Evolutionary conservation across 2,329 filamentous ascomycete species (phyloP).

Genomic region (Fusarium dlaminii): DNA sequence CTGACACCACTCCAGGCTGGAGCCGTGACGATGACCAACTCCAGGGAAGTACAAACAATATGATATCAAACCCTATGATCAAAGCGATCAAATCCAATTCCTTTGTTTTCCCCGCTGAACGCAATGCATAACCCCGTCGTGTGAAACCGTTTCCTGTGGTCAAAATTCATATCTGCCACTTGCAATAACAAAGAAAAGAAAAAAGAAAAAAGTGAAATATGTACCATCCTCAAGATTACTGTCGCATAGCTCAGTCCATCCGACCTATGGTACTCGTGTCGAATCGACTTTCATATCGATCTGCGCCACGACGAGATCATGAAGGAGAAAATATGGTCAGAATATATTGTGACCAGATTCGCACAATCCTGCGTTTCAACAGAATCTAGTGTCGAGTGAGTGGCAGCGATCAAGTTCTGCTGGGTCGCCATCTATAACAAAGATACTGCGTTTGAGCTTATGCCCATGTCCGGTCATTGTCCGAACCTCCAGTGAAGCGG

Average conservation of each 20-base stretch:
- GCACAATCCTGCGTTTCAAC: slow-evolving; percentile 16
- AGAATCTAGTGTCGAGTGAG: slow-evolving; percentile 29
- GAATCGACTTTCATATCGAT: background rate
- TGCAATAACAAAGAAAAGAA: slow-evolving; percentile 33
- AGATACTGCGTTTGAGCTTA: slow-evolving; percentile 2
- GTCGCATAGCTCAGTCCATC: slow-evolving; percentile 4
- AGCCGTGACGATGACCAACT: background rate
- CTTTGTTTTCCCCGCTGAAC: slow-evolving; percentile 49
- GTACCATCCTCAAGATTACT: slow-evolving; percentile 44
- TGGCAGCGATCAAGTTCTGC: slow-evolving; percentile 3
- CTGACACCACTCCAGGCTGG: background rate
- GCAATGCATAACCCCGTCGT: slow-evolving; percentile 52
- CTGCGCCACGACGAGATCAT: background rate
- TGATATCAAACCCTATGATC: slow-evolving; percentile 37
- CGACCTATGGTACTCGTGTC: background rate
- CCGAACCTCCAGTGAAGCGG: background rate
- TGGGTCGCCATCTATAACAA: slow-evolving; percentile 18
- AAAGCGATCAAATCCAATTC: slow-evolving; percentile 37
- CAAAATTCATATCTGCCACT: slow-evolving; percentile 34
- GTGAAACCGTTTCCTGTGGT: slow-evolving; percentile 44
- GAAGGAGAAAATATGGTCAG: slow-evolving; percentile 12
- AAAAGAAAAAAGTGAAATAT: slow-evolving; percentile 39
- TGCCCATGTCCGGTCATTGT: background rate
- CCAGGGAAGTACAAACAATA: slow-evolving; percentile 18
- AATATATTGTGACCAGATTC: slow-evolving; percentile 6